These are phyloP conservation scores for Termitomyces sp. DNA, from an alignment of 768 basidiomycete genomes.

Conservation along the genomic window DNA sequence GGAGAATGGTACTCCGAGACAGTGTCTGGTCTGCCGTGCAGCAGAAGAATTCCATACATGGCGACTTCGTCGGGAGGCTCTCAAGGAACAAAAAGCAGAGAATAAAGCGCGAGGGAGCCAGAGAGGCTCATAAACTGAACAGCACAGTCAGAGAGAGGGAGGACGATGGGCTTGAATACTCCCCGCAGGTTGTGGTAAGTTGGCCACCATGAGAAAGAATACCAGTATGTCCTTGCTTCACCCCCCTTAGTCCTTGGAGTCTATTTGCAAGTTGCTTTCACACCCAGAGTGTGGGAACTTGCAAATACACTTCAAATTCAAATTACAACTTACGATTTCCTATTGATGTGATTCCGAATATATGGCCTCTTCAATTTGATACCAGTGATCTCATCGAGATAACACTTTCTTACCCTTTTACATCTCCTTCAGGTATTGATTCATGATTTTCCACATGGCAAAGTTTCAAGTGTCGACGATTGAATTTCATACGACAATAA, in stretches of 20 bases:
- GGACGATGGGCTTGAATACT: neutral
- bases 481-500: neutral
- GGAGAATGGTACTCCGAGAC: neutral
- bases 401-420: neutral
- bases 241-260: neutral
- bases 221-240: neutral
- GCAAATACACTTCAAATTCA: neutral
- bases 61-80: neutral
- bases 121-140: neutral
- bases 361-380: neutral
- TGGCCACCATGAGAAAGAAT: neutral
- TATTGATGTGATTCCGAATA: too few relatives aligned
- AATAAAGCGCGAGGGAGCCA: neutral
- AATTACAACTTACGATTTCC: neutral
- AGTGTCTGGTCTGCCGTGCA: constrained; percentile 2
- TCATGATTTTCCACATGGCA: neutral
- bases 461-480: too few relatives aligned
- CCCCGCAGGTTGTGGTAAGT: neutral
- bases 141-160: neutral
- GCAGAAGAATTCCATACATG: neutral
- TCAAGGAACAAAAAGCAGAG: neutral
- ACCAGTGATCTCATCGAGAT: neutral
- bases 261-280: neutral
- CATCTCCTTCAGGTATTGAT: neutral
- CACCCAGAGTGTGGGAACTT: neutral